A percentile compares a stretch with the other conserved stretches of the same genome.
Conservation (phyloP, 2,329 filamentous ascomycete species). For the Knufia petricola region DNA sequence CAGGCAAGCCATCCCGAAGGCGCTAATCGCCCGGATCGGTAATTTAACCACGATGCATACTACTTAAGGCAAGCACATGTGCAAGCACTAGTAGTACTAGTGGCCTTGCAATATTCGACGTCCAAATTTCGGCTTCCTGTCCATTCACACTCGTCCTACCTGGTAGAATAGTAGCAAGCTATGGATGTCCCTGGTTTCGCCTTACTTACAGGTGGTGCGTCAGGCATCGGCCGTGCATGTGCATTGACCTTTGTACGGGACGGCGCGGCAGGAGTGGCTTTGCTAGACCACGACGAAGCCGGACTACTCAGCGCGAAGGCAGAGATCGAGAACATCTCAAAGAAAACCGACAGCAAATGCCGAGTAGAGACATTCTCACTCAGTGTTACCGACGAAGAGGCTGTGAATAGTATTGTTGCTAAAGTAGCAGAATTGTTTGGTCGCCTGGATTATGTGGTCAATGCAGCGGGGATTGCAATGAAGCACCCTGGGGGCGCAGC, state of each 20-base stretch:
- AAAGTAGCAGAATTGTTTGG: conserved; percentile 47
- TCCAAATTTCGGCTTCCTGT: no score
- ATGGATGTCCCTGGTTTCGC: conserved; percentile 19
- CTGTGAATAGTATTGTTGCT: conserved; percentile 45
- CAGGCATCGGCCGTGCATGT: conserved; percentile 15
- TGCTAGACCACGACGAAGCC: conserved; percentile 13
- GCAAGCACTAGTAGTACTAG: no score
- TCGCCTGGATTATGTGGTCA: conserved; percentile 23
- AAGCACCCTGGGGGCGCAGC: conserved; percentile 7
- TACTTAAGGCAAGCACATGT: no score
- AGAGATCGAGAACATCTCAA: conserved; percentile 9
- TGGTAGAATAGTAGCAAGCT: no score
- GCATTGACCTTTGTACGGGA: conserved; percentile 14
- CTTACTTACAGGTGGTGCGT: conserved; percentile 15
- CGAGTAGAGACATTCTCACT: conserved; percentile 24
- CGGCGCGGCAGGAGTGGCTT: conserved; percentile 14
- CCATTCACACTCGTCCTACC: no score
- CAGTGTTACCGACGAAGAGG: conserved; percentile 42
- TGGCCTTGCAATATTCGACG: no score
- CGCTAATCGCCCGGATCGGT: no score
- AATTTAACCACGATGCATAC: no score
- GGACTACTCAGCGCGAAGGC: conserved; percentile 10
- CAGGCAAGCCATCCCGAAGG: no score
- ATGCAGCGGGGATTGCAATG: conserved; percentile 25
- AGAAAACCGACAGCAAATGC: background rate